phyloP scores from a whole-genome alignment of 768 basidiomycete genomes.

The Tremella yokohamensis region DNA sequence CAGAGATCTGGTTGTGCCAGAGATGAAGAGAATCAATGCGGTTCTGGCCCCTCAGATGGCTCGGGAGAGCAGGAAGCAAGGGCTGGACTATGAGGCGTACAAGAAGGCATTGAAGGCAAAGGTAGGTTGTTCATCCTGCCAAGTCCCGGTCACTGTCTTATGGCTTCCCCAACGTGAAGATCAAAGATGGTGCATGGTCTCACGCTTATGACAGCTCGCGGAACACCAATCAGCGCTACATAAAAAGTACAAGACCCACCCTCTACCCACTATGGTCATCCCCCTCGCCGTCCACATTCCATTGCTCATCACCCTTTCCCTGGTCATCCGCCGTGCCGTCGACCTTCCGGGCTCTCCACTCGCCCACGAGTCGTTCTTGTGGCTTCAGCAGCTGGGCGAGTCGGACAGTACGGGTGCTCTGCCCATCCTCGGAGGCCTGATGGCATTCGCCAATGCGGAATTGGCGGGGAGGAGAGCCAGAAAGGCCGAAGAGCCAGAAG shows the following conservation, averaged over 20 bases:
- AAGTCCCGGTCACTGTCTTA: background rate
- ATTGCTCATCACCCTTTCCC: conserved; percentile 46
- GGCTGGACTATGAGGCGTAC: conserved; percentile 49
- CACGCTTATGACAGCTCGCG: conserved; percentile 29
- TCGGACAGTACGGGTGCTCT: conserved; percentile 44
- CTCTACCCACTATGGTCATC: conserved; percentile 41
- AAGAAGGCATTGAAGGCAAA: conserved; percentile 37
- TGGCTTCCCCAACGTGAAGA: background rate
- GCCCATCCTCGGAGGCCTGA: conserved; percentile 46
- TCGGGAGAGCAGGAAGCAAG: conserved; percentile 41
- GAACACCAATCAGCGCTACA: conserved; percentile 33
- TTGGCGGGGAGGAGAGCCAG: conserved; percentile 17
- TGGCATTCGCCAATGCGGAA: conserved; percentile 50
- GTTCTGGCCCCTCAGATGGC: conserved; percentile 34
- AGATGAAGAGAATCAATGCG: conserved; percentile 38
- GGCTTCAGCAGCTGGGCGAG: conserved; percentile 45
- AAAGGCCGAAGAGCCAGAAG: conserved; percentile 1
- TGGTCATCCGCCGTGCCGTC: conserved; percentile 49
- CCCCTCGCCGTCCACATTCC: conserved; percentile 51
- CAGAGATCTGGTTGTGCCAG: conserved; percentile 44
- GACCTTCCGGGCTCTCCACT: conserved; percentile 32
- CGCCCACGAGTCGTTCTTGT: conserved; percentile 31
- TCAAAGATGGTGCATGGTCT: background rate
- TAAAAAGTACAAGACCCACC: conserved; percentile 43
- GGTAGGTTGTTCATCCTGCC: conserved; percentile 25